A percentile compares a stretch with the other conserved stretches of the same genome.
Conservation (phyloP, 2,329 filamentous ascomycete species). For the Drechslerella dactyloides region DNA sequence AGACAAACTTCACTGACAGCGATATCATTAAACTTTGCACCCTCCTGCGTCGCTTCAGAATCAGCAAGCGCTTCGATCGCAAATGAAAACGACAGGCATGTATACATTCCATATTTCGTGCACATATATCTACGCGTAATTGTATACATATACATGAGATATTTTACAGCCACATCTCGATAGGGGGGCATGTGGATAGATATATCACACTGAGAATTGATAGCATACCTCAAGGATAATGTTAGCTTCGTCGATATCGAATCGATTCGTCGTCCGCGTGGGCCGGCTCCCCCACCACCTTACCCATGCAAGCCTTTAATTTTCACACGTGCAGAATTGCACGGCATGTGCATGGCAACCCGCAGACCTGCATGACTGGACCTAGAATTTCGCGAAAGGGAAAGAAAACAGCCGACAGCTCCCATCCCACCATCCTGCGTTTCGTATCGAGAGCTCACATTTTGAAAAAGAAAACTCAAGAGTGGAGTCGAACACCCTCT, state of each 20-base stretch:
- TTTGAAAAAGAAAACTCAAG: too few relatives aligned
- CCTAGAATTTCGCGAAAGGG: conserved; percentile 1
- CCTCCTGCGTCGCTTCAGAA: neutral
- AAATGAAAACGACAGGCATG: neutral
- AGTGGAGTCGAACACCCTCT: too few relatives aligned
- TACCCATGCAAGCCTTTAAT: neutral
- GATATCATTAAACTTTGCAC: neutral
- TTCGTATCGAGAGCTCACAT: conserved; percentile 4
- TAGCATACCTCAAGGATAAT: too few relatives aligned
- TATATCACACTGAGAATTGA: too few relatives aligned
- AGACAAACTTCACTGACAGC: neutral
- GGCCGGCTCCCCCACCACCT: too few relatives aligned
- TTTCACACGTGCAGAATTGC: conserved; percentile 2
- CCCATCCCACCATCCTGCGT: neutral
- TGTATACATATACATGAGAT: too few relatives aligned
- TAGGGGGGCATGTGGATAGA: too few relatives aligned
- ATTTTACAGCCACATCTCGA: too few relatives aligned
- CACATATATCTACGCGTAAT: too few relatives aligned
- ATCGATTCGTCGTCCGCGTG: too few relatives aligned
- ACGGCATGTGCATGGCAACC: neutral
- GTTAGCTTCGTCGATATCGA: too few relatives aligned
- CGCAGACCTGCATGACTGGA: too few relatives aligned
- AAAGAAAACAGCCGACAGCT: neutral
- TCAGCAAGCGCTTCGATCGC: conserved; percentile 1
- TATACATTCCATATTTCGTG: neutral